Percentiles rank a stretch among this genome's conserved stretches.
Evolutionary conservation across 2,329 filamentous ascomycete species (phyloP).

Genomic region (Arthrobotrys musiformis): DNA sequence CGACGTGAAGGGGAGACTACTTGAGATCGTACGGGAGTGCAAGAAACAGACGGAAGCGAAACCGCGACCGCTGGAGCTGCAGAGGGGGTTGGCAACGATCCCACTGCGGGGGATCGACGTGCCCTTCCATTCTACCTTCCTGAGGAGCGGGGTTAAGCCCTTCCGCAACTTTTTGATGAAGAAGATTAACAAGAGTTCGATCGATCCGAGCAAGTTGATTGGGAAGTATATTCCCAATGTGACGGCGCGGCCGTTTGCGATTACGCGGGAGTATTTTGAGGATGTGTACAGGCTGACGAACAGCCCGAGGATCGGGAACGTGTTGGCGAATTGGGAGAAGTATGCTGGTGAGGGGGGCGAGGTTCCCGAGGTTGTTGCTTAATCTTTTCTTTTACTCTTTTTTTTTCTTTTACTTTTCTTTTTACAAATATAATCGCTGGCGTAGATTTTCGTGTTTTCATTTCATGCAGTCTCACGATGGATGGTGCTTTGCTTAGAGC

Average conservation of each 20-base stretch:
- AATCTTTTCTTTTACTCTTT: not conserved
- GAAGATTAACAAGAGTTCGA: constrained; percentile 99
- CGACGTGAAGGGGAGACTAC: constrained; percentile 87
- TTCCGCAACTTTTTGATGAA: constrained; percentile 98
- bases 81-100: constrained; percentile 96
- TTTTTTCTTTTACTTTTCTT: not conserved
- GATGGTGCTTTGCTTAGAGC: too few relatives aligned
- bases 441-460: too few relatives aligned
- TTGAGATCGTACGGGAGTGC: constrained; percentile 89
- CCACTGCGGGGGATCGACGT: constrained; percentile 97
- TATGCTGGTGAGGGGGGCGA: constrained; percentile 64
- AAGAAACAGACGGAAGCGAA: constrained; percentile 88
- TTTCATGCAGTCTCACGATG: too few relatives aligned
- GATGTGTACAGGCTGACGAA: constrained; percentile 96
- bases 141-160: constrained; percentile 97
- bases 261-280: constrained; percentile 99
- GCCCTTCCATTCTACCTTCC: constrained; percentile 98
- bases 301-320: constrained; percentile 78
- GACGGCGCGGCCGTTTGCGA: constrained; percentile 91
- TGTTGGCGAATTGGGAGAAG: constrained; percentile 87
- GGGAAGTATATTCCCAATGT: constrained; percentile 99
- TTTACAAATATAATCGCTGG: too few relatives aligned
- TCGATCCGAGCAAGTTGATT: constrained; percentile 94
- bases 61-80: constrained; percentile 84
- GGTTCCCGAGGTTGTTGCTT: constrained; percentile 16